A percentile compares a stretch with the other conserved stretches of the same genome.
Conservation (phyloP, 2,329 filamentous ascomycete species). For the Cytospora schulzeri region DNA sequence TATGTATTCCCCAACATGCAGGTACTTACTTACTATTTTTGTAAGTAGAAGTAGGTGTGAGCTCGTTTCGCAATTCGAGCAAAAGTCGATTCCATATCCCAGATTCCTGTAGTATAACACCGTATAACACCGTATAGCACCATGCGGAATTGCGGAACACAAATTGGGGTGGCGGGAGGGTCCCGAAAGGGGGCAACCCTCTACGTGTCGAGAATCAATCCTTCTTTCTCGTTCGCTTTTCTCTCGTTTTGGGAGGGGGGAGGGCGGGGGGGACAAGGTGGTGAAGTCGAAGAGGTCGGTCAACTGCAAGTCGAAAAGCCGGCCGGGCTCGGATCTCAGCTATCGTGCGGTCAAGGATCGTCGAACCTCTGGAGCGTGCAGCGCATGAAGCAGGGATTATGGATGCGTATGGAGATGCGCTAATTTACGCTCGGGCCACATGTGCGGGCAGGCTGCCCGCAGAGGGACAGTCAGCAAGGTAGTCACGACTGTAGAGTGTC, state of each 20-base stretch:
- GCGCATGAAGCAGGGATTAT: constrained; percentile 16
- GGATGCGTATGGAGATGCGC: constrained; percentile 7
- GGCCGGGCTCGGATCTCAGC: neutral
- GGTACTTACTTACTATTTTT: neutral
- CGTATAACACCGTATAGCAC: too few species aligned
- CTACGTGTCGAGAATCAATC: neutral
- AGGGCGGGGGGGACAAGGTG: too few species aligned
- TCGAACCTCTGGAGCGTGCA: constrained; percentile 3
- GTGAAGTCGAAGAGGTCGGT: neutral
- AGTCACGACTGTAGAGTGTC: neutral
- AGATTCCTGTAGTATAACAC: neutral
- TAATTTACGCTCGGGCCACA: constrained; percentile 13
- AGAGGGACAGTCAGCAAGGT: neutral
- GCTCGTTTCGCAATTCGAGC: neutral
- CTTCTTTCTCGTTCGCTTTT: too few species aligned
- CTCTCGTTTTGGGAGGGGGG: too few species aligned
- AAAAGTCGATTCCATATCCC: neutral
- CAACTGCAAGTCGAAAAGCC: neutral
- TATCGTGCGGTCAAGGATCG: too few species aligned
- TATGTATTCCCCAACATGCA: neutral
- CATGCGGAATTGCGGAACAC: neutral
- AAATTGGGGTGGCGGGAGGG: too few species aligned
- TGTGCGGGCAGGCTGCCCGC: neutral
- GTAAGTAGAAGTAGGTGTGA: neutral
- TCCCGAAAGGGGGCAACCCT: neutral